Evolutionary conservation across 257 asterid genomes (phyloP), one percentile per base, ranked within the genome.

Genomic region (Ligustrum vulgare): DNA sequence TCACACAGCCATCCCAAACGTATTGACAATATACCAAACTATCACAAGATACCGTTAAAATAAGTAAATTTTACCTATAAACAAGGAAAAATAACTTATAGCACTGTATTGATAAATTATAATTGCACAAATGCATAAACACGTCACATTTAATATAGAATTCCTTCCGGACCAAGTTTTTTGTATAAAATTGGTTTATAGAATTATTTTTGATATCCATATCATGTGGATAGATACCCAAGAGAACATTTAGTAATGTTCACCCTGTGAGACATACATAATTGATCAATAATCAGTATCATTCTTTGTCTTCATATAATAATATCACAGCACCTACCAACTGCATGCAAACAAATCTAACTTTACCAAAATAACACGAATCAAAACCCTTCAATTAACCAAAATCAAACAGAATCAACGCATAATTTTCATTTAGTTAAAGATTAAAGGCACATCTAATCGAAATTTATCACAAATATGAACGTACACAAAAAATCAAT

Each of bases 401-500:
- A 20, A 56, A 56, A n/a, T 2, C 25, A 56, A 56, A 56, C 31
- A 56, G 64, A 20, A 56, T 56, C 25, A 20, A 54, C 23, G 2
- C 2, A 13, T 13, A 13, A 15, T 3, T 45, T 47, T 47, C 6
- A 47, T 3, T 47, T 47, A 51, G 8, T 51, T 51, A 18, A 36
- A 18, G 20, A 5, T 18, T 51, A 5, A 41, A 69, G 11, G 3
- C 33, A 15, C 69, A 35, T 7, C 34, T 18, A 20, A 16, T n/a
- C 20, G 63, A 33, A 33, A 43, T 4, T 28, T n/a, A 56, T 56
- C 64, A 5, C 9, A 43, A 3, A 25, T 56, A 49, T 18, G n/a
- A 18, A 83, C 91, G 41, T 84, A 89, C 96, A 89, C 25, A 94
- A 92, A 60, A 94, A 90, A 89, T 94, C 97, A 71, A 94, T 74